phyloP scores from a whole-genome alignment of 1,139 yeast genomes.

The Zygoascus sp. region DNA sequence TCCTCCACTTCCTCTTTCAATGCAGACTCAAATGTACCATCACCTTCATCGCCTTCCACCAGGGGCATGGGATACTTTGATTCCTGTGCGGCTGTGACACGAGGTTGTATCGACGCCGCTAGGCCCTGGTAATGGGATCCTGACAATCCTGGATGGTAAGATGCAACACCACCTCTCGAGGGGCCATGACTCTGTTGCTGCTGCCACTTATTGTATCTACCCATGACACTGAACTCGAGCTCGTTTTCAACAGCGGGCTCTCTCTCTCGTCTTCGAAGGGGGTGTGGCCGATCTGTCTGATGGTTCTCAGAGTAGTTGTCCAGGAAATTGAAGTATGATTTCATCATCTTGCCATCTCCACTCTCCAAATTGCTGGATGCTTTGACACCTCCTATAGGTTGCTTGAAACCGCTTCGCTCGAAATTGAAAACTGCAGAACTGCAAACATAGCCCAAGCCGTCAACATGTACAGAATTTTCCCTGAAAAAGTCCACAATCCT shows the following conservation, averaged over 20 bases:
- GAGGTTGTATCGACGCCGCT: neutral
- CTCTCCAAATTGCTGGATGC: constrained; percentile 35
- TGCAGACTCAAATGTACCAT: constrained; percentile 1
- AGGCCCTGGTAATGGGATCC: neutral
- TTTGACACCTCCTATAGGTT: constrained; percentile 17
- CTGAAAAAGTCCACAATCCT: constrained; percentile 83
- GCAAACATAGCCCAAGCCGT: constrained; percentile 92
- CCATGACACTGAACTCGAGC: constrained; percentile 32
- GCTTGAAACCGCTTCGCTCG: constrained; percentile 33
- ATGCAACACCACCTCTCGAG: neutral
- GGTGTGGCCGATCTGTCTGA: neutral
- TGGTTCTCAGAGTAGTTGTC: constrained; percentile 60
- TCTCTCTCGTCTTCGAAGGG: constrained; percentile 7
- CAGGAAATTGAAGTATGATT: constrained; percentile 79
- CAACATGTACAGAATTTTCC: constrained; percentile 84
- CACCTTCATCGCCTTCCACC: constrained; percentile 7
- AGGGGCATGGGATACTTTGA: neutral
- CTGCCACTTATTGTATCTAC: constrained; percentile 23
- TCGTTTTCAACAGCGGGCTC: constrained; percentile 13
- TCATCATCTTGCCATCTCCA: constrained; percentile 86
- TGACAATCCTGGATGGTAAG: constrained; percentile 1
- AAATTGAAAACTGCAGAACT: constrained; percentile 88
- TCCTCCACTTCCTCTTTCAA: constrained; percentile 5
- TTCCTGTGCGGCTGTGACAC: neutral
- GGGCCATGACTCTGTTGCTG: constrained; percentile 2